Percentiles rank a stretch among this genome's conserved stretches.
Conservation (phyloP, 2,329 filamentous ascomycete genomes). For the Phaeosphaeriaceae sp. region DNA sequence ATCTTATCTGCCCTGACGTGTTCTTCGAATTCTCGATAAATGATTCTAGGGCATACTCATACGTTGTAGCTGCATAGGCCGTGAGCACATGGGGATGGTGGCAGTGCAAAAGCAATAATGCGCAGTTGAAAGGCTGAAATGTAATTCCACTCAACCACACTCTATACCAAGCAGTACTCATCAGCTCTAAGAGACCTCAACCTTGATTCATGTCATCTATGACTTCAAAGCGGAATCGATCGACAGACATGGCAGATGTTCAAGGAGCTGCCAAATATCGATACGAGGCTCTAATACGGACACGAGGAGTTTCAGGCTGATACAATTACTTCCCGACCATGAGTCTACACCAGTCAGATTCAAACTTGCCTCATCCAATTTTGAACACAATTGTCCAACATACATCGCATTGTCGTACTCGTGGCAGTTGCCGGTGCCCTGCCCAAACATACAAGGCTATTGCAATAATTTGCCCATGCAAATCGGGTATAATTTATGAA, state of each 20-base stretch:
- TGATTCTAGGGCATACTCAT: too few species aligned
- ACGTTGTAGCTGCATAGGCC: too few species aligned
- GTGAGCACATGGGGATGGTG: not conserved
- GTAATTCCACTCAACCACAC: too few species aligned
- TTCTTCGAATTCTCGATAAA: too few species aligned
- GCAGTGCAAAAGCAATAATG: not conserved
- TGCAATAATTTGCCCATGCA: not conserved
- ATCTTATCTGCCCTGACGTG: too few species aligned
- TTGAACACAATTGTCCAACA: not conserved
- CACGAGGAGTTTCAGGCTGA: not conserved
- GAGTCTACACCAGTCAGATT: not conserved
- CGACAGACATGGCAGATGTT: too few species aligned
- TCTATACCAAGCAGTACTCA: too few species aligned
- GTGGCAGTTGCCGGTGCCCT: not conserved
- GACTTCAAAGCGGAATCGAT: too few species aligned
- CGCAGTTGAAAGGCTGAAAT: not conserved
- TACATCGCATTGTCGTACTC: not conserved
- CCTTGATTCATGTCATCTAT: too few species aligned
- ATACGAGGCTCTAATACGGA: not conserved
- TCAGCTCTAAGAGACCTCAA: too few species aligned
- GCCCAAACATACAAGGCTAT: not conserved
- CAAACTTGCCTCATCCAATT: not conserved
- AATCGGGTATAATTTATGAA: not conserved
- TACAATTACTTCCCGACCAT: not conserved
- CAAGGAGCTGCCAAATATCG: not conserved